phyloP scores from a whole-genome alignment of 805 yeast genomes.

The Teunomyces gatunensis region DNA sequence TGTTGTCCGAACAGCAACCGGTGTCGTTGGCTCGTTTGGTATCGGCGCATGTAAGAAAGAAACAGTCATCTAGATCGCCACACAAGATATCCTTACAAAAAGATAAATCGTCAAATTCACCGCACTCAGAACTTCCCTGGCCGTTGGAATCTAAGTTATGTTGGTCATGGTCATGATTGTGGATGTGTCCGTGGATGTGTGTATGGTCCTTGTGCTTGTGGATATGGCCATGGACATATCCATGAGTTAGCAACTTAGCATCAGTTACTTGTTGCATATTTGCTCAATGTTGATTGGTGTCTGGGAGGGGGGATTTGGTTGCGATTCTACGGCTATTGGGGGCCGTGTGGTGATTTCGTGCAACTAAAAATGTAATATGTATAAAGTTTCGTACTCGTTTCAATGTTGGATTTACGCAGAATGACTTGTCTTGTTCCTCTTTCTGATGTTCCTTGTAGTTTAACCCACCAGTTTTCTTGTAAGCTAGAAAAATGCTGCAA shows the following conservation, averaged over 20 bases:
- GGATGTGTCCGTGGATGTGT: conserved; percentile 68
- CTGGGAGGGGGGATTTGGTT: neutral
- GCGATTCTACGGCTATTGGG: neutral
- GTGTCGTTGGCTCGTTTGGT: conserved; percentile 1
- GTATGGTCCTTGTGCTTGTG: conserved; percentile 61
- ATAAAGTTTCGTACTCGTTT: neutral
- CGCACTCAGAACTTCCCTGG: conserved; percentile 13
- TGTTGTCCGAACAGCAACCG: conserved; percentile 1
- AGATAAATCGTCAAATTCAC: conserved; percentile 30
- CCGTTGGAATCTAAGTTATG: neutral
- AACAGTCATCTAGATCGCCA: conserved; percentile 45
- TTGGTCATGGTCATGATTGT: conserved; percentile 41
- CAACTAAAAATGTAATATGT: neutral
- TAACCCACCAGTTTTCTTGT: neutral
- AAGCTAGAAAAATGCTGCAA: conserved; percentile 10
- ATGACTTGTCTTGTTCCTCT: neutral
- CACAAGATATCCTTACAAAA: conserved; percentile 41
- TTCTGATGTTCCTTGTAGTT: neutral
- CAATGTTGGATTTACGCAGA: neutral
- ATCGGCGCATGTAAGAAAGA: conserved; percentile 34
- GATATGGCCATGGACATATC: conserved; percentile 66
- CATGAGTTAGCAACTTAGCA: conserved; percentile 27
- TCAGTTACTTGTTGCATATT: neutral
- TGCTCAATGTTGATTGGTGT: neutral
- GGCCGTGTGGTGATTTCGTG: neutral